Evolutionary conservation across 805 yeast genomes (phyloP), one percentile per base, ranked within the genome.

Genomic region (Yamadazyma endophytica): DNA sequence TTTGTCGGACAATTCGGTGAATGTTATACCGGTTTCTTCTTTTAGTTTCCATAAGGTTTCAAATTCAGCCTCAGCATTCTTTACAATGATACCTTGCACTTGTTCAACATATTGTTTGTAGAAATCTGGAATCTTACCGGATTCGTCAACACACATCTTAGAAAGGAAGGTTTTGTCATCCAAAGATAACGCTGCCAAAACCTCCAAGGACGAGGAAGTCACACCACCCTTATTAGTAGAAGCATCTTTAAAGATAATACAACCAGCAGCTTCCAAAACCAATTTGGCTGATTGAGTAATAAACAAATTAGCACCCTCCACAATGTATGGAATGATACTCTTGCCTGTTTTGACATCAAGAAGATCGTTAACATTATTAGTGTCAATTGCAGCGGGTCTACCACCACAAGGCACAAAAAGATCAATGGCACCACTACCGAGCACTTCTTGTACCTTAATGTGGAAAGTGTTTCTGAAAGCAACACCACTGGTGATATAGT

Each of bases 321-420:
- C 96, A 54, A 90, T 77, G 62, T 81, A 87, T 29, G 95, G 94
- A 47, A 92, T 73, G 44, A 75, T 66, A 13, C 84, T 59, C 59
- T 82, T 80, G 36, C 92, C 94, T 18, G 89, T 79, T 49, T 77
- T 77, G 24, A 67, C 69, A 57, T 83, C 86, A 45, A 92, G 75
- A 48, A 87, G 75, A 32, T 64, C 64, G 41, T 68, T 64, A 37
- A 89, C 92, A 50, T 84, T 92, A 58, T 78, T 81, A 42, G 89
- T 77, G 58, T 89, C 94, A 56, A 90, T 79, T 13, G 97, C 94
- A 47, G 85, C 90, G 38, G 98, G 98, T 64, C 98, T 82, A 47
- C 98, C 98, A 60, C 98, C 98, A 63, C 98, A 90, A 36, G 98
- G 98, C 25, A 89, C 97, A 62, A 92, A 89, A 52, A 90, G 66